These are phyloP conservation scores for Aspergillus sp. DNA, from an alignment of 2,329 filamentous ascomycete species.

Conservation along the genomic window DNA sequence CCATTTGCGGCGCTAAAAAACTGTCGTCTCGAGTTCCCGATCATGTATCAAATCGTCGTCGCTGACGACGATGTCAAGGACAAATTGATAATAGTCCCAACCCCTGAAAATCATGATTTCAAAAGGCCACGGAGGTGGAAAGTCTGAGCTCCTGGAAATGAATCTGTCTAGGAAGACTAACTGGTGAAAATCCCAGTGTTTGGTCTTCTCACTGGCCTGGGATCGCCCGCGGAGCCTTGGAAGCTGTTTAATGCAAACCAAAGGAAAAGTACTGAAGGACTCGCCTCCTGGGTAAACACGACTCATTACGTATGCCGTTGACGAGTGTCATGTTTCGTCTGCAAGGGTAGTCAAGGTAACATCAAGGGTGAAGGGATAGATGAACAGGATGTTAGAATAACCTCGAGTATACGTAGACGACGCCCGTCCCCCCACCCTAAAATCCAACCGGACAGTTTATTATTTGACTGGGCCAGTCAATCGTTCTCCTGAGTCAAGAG, in stretches of 20 bases:
- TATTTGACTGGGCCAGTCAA: conserved; percentile 10
- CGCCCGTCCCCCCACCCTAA: neutral
- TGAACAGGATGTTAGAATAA: conserved; percentile 2
- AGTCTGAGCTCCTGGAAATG: neutral
- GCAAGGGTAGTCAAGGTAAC: neutral
- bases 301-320: neutral
- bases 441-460: conserved; percentile 4
- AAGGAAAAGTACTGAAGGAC: no score
- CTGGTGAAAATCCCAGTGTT: neutral
- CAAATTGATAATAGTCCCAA: neutral
- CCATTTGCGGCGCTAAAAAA: no score
- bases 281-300: no score
- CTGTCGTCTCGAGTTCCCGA: no score
- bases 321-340: neutral
- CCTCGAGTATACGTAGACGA: conserved; percentile 16
- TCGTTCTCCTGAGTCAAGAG: conserved; percentile 7
- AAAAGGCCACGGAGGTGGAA: neutral
- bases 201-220: neutral
- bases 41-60: neutral
- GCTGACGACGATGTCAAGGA: conserved; percentile 4
- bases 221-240: neutral
- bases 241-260: neutral
- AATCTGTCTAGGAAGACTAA: neutral
- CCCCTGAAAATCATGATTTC: conserved; percentile 27
- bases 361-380: neutral